Evolutionary conservation across 345 rosid species (phyloP).

Genomic region (Diplotaxis tenuifolia): DNA sequence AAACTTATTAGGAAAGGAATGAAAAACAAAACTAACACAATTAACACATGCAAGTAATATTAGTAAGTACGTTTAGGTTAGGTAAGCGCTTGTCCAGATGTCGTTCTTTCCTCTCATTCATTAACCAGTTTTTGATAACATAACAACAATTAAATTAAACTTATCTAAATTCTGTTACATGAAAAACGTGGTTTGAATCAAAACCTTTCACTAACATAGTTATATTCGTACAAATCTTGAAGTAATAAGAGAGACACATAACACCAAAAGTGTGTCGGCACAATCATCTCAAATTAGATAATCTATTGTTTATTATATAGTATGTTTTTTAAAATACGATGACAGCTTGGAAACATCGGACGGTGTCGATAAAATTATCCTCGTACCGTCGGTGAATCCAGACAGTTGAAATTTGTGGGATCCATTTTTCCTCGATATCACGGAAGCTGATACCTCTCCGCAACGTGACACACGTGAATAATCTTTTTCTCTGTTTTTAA

Average conservation of each 20-base stretch:
- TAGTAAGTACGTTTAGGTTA: neutral
- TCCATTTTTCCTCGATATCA: conserved; percentile 20
- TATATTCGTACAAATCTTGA: neutral
- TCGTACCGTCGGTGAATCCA: conserved; percentile 34
- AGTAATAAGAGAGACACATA: neutral
- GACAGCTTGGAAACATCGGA: conserved; percentile 45
- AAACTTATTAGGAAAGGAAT: too few relatives aligned
- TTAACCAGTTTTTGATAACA: neutral
- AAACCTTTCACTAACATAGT: neutral
- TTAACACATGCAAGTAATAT: neutral
- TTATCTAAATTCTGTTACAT: neutral
- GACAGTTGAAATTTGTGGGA: conserved; percentile 28
- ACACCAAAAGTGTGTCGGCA: conserved; percentile 38
- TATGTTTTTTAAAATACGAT: neutral
- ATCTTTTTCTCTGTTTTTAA: neutral
- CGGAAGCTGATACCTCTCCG: conserved; percentile 20
- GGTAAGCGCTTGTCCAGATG: neutral
- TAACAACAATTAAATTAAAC: neutral
- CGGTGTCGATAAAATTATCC: conserved; percentile 41
- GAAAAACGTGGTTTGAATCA: conserved; percentile 21
- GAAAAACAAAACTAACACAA: too few relatives aligned
- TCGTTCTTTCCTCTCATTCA: neutral
- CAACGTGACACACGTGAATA: conserved; percentile 39
- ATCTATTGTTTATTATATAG: neutral
- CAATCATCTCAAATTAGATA: conserved; percentile 29